A percentile compares a stretch with the other conserved stretches of the same genome.
phyloP scores from a whole-genome alignment of 192 early-diverging fungal species.

The Glomus cerebriforme region DNA sequence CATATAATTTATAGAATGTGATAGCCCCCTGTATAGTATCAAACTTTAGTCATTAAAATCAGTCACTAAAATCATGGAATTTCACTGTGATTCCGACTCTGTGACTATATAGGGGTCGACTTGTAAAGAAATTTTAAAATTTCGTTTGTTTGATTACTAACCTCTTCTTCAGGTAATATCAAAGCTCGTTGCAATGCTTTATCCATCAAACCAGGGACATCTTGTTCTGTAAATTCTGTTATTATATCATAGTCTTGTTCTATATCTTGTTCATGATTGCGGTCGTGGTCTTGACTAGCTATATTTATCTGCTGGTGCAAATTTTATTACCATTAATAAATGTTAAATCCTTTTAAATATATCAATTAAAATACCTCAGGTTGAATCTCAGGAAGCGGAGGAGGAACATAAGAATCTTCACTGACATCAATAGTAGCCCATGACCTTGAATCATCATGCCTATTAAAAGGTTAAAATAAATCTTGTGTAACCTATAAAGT shows the following conservation, averaged over 20 bases:
- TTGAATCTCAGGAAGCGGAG: not conserved
- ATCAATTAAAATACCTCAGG: not conserved
- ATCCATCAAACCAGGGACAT: constrained; percentile 12
- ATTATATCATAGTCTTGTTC: constrained; percentile 22
- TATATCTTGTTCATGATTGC: not conserved
- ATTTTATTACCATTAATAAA: not conserved
- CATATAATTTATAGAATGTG: too few relatives aligned
- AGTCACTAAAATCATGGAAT: too few relatives aligned
- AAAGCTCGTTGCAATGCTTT: constrained; percentile 24
- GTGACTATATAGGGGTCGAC: too few relatives aligned
- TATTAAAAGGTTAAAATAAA: not conserved
- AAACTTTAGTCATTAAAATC: too few relatives aligned
- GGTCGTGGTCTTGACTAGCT: too few relatives aligned
- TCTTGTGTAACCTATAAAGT: not conserved
- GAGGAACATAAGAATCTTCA: not conserved
- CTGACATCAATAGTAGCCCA: not conserved
- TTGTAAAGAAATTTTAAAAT: too few relatives aligned
- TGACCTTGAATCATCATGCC: not conserved
- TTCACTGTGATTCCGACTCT: too few relatives aligned
- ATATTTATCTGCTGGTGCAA: too few relatives aligned
- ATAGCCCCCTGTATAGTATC: too few relatives aligned
- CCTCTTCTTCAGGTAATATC: constrained; percentile 25
- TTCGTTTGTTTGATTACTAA: not conserved
- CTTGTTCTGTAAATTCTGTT: constrained; percentile 9
- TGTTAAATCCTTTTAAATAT: not conserved